Evolutionary conservation across 2,329 filamentous ascomycete genomes (phyloP).

Genomic region (Cladosporium halotolerans): DNA sequence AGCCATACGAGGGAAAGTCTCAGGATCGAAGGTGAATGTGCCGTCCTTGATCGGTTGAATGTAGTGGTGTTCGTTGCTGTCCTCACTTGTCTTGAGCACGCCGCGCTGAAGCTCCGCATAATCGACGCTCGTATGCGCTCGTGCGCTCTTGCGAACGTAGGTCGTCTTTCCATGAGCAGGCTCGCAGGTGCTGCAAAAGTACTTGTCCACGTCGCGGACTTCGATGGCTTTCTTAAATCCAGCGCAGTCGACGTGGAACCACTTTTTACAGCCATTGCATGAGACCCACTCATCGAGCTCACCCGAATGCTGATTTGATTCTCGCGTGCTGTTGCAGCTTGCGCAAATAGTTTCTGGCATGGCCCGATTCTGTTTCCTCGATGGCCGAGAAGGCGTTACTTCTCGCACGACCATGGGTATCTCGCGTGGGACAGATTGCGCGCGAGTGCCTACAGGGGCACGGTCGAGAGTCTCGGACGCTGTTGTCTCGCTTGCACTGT

Average conservation of each 20-base stretch:
- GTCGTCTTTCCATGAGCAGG: constrained; percentile 57
- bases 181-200: constrained; percentile 56
- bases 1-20: constrained; percentile 58
- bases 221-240: constrained; percentile 60
- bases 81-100: constrained; percentile 58
- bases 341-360: constrained; percentile 47
- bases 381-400: constrained; percentile 23
- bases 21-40: constrained; percentile 53
- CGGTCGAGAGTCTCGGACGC: neutral
- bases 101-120: constrained; percentile 63
- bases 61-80: constrained; percentile 61
- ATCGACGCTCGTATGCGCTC: constrained; percentile 60
- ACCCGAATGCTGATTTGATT: constrained; percentile 39
- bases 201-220: constrained; percentile 62
- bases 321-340: constrained; percentile 50
- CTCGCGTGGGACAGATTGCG: constrained; percentile 25
- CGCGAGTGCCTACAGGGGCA: constrained; percentile 6
- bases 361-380: constrained; percentile 18
- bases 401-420: constrained; percentile 23
- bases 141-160: constrained; percentile 59
- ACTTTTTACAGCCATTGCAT: constrained; percentile 62
- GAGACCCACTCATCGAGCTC: constrained; percentile 60
- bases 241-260: constrained; percentile 63
- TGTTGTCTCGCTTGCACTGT: constrained; percentile 21
- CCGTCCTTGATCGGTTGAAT: constrained; percentile 62